These are phyloP conservation scores for Neoboletus brunneissimus DNA, from an alignment of 768 basidiomycete species.

Conservation along the genomic window DNA sequence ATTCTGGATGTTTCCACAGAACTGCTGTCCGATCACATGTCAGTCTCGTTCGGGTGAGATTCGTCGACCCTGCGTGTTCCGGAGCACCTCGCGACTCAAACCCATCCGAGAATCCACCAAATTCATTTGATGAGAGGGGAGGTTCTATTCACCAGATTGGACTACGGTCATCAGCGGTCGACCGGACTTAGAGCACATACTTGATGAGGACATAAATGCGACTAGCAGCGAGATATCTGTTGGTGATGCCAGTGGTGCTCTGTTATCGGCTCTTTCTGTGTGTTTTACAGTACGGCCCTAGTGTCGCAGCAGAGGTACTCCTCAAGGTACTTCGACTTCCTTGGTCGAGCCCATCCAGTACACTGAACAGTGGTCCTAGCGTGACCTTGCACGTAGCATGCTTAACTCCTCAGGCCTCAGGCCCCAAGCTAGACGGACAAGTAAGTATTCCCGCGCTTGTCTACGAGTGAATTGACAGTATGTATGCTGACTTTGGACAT, in stretches of 20 bases:
- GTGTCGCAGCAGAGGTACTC: constrained; percentile 33
- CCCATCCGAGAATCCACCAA: neutral
- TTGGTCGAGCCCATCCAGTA: constrained; percentile 22
- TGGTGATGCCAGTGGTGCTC: constrained; percentile 35
- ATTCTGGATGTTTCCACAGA: too few species aligned
- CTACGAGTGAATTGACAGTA: neutral
- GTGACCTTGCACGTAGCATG: constrained; percentile 34
- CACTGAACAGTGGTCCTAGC: constrained; percentile 33
- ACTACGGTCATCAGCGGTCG: constrained; percentile 32
- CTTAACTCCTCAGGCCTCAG: too few species aligned
- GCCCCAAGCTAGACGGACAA: too few species aligned
- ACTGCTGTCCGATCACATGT: too few species aligned
- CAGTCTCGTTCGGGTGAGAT: too few species aligned
- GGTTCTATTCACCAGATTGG: too few species aligned
- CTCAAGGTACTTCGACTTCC: constrained; percentile 33
- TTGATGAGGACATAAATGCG: constrained; percentile 34
- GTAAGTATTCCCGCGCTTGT: neutral
- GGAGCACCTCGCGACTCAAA: too few species aligned
- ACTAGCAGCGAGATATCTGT: constrained; percentile 37
- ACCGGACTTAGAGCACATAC: constrained; percentile 38
- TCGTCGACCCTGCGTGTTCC: too few species aligned
- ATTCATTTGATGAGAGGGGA: neutral
- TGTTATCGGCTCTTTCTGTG: neutral
- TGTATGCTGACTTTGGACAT: neutral
- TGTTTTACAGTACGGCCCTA: constrained; percentile 37